These are phyloP conservation scores for Choiromyces venosus DNA, from an alignment of 495 filamentous ascomycete species.

Conservation along the genomic window DNA sequence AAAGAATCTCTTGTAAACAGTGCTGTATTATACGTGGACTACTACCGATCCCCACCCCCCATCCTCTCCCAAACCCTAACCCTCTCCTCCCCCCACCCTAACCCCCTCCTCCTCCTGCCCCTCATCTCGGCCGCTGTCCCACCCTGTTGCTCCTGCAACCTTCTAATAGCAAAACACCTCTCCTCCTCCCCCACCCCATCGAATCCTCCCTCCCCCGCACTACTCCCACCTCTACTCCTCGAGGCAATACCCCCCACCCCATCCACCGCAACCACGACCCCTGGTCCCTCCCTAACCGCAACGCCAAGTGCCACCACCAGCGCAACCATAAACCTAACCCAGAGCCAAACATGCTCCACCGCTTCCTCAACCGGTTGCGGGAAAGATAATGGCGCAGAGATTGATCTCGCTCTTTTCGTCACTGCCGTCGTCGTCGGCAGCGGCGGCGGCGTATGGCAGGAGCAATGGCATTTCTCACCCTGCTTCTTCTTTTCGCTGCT, in stretches of 20 bases:
- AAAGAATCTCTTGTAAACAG: too few relatives aligned
- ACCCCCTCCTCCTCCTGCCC: constrained; percentile 11
- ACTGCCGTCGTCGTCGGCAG: neutral
- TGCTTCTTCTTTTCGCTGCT: constrained; percentile 11
- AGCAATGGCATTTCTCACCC: constrained; percentile 9
- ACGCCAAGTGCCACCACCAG: constrained; percentile 42
- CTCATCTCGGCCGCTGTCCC: constrained; percentile 10
- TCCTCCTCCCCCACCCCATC: constrained; percentile 38
- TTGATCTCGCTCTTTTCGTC: neutral
- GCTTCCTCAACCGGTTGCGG: constrained; percentile 31
- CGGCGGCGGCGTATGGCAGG: neutral
- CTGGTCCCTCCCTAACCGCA: constrained; percentile 42
- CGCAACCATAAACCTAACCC: constrained; percentile 42
- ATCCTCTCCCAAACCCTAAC: constrained; percentile 25
- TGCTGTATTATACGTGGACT: too few relatives aligned
- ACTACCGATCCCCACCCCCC: constrained; percentile 11
- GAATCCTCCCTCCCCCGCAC: constrained; percentile 14
- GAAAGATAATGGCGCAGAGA: neutral
- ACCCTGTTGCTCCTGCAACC: constrained; percentile 17
- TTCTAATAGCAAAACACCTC: constrained; percentile 27
- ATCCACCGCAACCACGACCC: constrained; percentile 23
- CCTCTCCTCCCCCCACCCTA: constrained; percentile 24
- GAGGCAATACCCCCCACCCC: constrained; percentile 17
- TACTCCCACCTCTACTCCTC: neutral
- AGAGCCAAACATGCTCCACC: constrained; percentile 40